Evolutionary conservation across 176 grass and related monocot species (phyloP).

Genomic region (Dendrocalamus sinicus): DNA sequence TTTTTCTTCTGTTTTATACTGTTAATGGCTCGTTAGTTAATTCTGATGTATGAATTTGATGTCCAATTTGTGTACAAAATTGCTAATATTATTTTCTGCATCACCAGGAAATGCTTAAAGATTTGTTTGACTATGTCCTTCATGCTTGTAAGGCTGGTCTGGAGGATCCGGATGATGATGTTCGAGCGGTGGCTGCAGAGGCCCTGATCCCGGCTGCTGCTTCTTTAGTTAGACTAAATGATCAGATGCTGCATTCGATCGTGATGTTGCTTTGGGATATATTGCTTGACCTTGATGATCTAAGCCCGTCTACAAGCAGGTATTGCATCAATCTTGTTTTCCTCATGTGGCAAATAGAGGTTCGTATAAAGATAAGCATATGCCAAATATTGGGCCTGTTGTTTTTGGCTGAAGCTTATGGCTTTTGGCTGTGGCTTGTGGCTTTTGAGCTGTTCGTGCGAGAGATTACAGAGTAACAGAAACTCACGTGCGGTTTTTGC

Average conservation of each 20-base stretch:
- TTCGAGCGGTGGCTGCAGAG: conserved; percentile 97
- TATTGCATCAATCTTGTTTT: conserved; percentile 44
- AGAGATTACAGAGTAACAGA: too few relatives aligned
- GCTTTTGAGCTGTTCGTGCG: too few relatives aligned
- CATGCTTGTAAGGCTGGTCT: conserved; percentile 96
- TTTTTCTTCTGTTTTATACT: conserved; percentile 10
- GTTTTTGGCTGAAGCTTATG: too few relatives aligned
- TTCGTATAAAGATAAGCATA: conserved; percentile 15
- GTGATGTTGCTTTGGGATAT: conserved; percentile 99
- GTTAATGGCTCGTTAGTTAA: conserved; percentile 16
- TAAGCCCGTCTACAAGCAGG: conserved; percentile 99
- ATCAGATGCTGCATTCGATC: conserved; percentile 79
- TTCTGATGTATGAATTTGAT: conserved; percentile 27
- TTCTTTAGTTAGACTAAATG: conserved; percentile 83
- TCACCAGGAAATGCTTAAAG: conserved; percentile 85
- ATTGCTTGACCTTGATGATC: conserved; percentile 96
- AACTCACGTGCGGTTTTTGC: too few relatives aligned
- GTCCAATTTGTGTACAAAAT: conserved; percentile 14
- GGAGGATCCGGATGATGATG: conserved; percentile 97
- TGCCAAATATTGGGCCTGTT: background rate
- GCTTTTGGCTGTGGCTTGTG: too few relatives aligned
- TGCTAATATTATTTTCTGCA: conserved; percentile 37
- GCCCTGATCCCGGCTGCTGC: conserved; percentile 90
- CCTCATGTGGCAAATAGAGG: background rate
- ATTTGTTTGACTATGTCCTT: conserved; percentile 80